Evolutionary conservation across 495 filamentous ascomycete species (phyloP), one percentile per base, ranked within the genome.

Genomic region (Hypoxylon fuscum): DNA sequence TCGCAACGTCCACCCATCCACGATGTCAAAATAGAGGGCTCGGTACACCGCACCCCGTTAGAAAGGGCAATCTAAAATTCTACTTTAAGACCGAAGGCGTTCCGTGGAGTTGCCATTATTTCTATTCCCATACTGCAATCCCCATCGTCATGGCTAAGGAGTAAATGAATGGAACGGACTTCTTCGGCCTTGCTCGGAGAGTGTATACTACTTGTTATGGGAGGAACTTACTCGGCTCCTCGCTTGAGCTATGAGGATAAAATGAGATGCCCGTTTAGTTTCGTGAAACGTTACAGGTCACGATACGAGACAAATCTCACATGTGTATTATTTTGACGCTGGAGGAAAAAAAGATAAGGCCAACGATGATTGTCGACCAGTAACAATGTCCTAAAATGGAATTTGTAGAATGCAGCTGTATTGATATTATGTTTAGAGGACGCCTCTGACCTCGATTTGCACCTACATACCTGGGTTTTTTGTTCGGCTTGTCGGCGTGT

Each of bases 401-500:
- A n/a, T n/a, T 31, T 31, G 23, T 27, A 12, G 10, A 32, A 22
- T 41, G 32, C 38, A 22, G 9, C 3, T n/a, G n/a, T 11, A 56
- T 51, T 41, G 15, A 55, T 47, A 29, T 20, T 18, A 12, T 20
- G 12, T 11, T 8, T 37, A 15, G 25, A 40, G 20, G 35, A 18
- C 11, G 22, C 7, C 1, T 27, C 49, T 29, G 8, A 11, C 22
- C 22, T 51, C 2, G 1, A 12, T 27, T 52, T 35, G 5, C 3
- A 55, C 52, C 52, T 56, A 40, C 45, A 51, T 56, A 48, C 20
- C 32, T 56, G n/a, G 52, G 40, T 22, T 23, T 27, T 27, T 3
- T 44, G 40, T 23, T 63, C 59, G 51, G 52, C 10, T 14, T 20
- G 40, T 56, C 59, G 59, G 52, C 22, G 55, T 56, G 22, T 23